Base-by-base conservation (phyloP, 352 stramenopile genomes). In the Proteromonas lacertae region DNA sequence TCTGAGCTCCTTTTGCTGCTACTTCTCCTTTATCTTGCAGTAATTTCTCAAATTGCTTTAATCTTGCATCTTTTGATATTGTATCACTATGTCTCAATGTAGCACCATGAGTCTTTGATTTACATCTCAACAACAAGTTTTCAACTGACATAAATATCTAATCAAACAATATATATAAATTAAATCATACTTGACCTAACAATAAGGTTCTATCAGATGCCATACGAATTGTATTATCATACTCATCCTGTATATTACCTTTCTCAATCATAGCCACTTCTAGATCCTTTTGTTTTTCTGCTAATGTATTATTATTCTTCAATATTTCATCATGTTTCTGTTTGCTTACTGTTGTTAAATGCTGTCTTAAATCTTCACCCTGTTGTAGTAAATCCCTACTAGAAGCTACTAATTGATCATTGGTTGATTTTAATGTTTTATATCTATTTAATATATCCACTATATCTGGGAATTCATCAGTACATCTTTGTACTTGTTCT, bases 401-500 rank as follows among this genome's bases (percentile, higher is more conserved):
- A 21, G 43, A 47, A 40, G 80, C 64, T 42, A 70, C 82, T 33
- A 83, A 62, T 25, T 77, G 56, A 41, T 82, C 63, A 47, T 89
- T 89, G 12, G 69, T 77, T 41, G 78, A 68, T 32, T 73, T 71
- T 14, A 89, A 51, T 9, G 71, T 89, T 26, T 67, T 66, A 51
- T 81, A 82, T 7, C 70, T 62, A 32, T 84, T 83, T 30, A 87
- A 56, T 1, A 89, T 44, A 47, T 87, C 72, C 2, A 59, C 61
- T 7, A 87, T 63, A 45, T 89, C 73, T 0, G 69, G 66, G 45
- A 80, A 89, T 41, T 86, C 71, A 39, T 89, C 71, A 0, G 67
- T 64, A 6, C 75, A 57, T 3, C 59, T 58, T 41, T 81, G 66
- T 4, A 88, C 73, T 1, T 71, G 47, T 41, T 80, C 62, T 7